Evolutionary conservation across 805 yeast species (phyloP).

Genomic region (Kuraishia ogatae): DNA sequence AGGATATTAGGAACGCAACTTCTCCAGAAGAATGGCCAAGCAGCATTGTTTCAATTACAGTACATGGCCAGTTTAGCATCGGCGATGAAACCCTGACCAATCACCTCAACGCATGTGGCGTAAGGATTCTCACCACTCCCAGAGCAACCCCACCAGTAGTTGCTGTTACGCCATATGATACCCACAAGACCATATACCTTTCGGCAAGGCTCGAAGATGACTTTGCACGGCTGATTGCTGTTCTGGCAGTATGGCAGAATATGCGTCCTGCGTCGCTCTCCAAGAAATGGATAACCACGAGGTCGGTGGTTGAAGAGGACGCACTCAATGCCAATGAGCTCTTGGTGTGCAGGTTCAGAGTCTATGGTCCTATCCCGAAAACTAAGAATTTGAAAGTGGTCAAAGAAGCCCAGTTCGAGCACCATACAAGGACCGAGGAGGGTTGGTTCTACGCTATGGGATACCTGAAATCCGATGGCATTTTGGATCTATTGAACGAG

Average conservation of each 20-base stretch:
- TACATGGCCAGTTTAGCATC: conserved; percentile 15
- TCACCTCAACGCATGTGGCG: conserved; percentile 19
- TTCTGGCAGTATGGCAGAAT: conserved; percentile 41
- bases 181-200: conserved; percentile 20
- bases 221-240: conserved; percentile 31
- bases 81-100: conserved; percentile 11
- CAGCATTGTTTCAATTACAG: conserved; percentile 13
- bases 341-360: conserved; percentile 55
- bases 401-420: conserved; percentile 6
- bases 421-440: conserved; percentile 22
- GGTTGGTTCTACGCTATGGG: conserved; percentile 75
- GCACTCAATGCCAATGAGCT: conserved; percentile 23
- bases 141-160: conserved; percentile 26
- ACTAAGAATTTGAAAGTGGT: conserved; percentile 23
- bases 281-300: conserved; percentile 38
- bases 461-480: conserved; percentile 55
- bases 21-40: conserved; percentile 1
- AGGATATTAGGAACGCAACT: conserved; percentile 6
- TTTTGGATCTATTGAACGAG: conserved; percentile 50
- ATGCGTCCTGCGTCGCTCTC: conserved; percentile 35
- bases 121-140: conserved; percentile 11
- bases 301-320: conserved; percentile 14
- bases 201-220: conserved; percentile 25
- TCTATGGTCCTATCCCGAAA: conserved; percentile 52
- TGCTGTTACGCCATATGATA: conserved; percentile 30